Percentiles rank a stretch among this genome's conserved stretches.
phyloP scores from a whole-genome alignment of 441 rosid species.

The Gossypium lobatum region DNA sequence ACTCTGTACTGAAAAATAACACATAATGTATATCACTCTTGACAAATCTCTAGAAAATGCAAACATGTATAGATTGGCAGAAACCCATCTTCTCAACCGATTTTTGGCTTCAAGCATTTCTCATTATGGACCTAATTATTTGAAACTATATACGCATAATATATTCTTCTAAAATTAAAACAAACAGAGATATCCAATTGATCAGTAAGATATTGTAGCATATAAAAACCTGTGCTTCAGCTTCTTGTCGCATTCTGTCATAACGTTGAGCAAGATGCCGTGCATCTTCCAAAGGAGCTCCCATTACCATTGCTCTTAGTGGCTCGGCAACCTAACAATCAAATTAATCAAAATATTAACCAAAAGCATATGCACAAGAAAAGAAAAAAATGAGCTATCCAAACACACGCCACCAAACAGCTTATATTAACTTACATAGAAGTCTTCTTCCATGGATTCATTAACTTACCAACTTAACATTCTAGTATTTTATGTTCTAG shows the following conservation, averaged over 20 bases:
- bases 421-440: neutral
- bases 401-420: neutral
- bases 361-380: neutral
- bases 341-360: slow-evolving; percentile 21
- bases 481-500: neutral
- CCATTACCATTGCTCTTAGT: slow-evolving; percentile 85
- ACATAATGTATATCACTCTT: neutral
- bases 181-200: neutral
- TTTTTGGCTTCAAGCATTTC: neutral
- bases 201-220: neutral
- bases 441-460: slow-evolving; percentile 4
- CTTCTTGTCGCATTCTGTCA: slow-evolving; percentile 83
- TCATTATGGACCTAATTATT: neutral
- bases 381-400: neutral
- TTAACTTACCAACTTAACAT: neutral
- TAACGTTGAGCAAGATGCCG: slow-evolving; percentile 90
- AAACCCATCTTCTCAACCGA: neutral
- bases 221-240: slow-evolving; percentile 74
- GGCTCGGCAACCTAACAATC: slow-evolving; percentile 81
- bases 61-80: neutral
- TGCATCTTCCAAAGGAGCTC: slow-evolving; percentile 91
- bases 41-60: neutral
- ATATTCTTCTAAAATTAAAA: neutral
- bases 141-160: neutral
- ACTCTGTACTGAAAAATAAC: neutral